Evolutionary conservation across 2,329 filamentous ascomycete genomes (phyloP).

Genomic region (Aspergillus hortae): DNA sequence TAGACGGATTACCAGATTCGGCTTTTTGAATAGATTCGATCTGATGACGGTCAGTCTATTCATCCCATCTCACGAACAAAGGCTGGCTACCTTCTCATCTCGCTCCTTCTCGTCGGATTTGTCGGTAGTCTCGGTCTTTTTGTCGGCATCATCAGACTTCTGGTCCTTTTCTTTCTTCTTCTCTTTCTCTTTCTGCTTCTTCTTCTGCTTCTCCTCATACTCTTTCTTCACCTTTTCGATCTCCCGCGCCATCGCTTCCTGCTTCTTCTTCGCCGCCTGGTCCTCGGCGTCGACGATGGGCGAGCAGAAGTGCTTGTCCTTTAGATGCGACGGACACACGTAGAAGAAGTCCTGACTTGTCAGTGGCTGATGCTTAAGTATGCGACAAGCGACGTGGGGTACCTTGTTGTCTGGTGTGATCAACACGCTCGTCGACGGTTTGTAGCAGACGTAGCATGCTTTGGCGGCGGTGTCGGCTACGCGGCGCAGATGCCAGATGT

Average conservation of each 20-base stretch:
- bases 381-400: slow-evolving; percentile 1
- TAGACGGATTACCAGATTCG: slow-evolving; percentile 27
- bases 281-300: slow-evolving; percentile 47
- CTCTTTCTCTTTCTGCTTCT: slow-evolving; percentile 62
- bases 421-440: slow-evolving; percentile 79
- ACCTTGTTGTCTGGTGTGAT: slow-evolving; percentile 90
- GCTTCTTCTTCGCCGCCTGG: slow-evolving; percentile 40
- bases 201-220: slow-evolving; percentile 74
- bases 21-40: slow-evolving; percentile 47
- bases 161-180: slow-evolving; percentile 50
- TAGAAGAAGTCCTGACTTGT: slow-evolving; percentile 77
- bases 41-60: slow-evolving; percentile 11
- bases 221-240: slow-evolving; percentile 48
- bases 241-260: slow-evolving; percentile 42
- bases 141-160: slow-evolving; percentile 19
- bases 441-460: slow-evolving; percentile 88
- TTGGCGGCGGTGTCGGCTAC: slow-evolving; percentile 82
- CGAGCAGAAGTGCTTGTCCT: slow-evolving; percentile 75
- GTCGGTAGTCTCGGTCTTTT: slow-evolving; percentile 42
- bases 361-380: not conserved
- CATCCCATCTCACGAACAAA: not conserved
- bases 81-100: slow-evolving; percentile 51
- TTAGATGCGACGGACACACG: slow-evolving; percentile 76
- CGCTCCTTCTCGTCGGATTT: slow-evolving; percentile 43
- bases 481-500: slow-evolving; percentile 78